Conservation (phyloP, 345 rosid species). For the Passiflora organensis region DNA sequence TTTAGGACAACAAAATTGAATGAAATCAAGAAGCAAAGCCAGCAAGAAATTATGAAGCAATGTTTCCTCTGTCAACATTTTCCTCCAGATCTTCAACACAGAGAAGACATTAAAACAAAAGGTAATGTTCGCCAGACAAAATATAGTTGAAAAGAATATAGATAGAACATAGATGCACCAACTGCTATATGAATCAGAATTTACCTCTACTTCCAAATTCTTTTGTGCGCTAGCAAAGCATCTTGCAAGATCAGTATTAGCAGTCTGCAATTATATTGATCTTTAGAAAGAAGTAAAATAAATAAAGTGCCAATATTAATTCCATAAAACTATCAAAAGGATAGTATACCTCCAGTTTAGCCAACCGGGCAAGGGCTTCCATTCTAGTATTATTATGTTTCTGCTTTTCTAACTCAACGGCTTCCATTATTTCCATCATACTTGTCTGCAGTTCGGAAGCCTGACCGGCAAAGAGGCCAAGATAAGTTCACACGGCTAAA, state of each 20-base stretch:
- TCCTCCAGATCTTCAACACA: no score
- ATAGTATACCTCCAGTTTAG: conserved; percentile 73
- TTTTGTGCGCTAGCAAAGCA: conserved; percentile 75
- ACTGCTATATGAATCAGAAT: conserved; percentile 15
- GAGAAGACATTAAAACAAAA: no score
- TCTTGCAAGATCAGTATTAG: conserved; percentile 85
- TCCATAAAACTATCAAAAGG: neutral
- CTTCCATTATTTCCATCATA: conserved; percentile 90
- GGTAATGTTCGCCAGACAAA: no score
- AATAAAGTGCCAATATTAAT: conserved; percentile 12
- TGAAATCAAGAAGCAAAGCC: neutral
- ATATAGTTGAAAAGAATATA: conserved; percentile 1
- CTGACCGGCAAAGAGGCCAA: conserved; percentile 25
- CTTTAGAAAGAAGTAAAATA: conserved; percentile 22
- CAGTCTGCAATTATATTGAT: conserved; percentile 51
- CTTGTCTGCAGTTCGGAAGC: conserved; percentile 89
- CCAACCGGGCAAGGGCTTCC: conserved; percentile 75
- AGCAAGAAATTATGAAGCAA: neutral
- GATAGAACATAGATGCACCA: conserved; percentile 8
- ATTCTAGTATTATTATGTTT: conserved; percentile 93
- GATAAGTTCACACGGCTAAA: neutral
- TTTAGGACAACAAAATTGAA: neutral
- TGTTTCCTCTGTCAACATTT: neutral
- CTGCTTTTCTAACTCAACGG: conserved; percentile 86
- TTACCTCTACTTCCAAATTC: conserved; percentile 85